Evolutionary conservation across 2,329 filamentous ascomycete species (phyloP).

Genomic region (Talaromyces amestolkiae): DNA sequence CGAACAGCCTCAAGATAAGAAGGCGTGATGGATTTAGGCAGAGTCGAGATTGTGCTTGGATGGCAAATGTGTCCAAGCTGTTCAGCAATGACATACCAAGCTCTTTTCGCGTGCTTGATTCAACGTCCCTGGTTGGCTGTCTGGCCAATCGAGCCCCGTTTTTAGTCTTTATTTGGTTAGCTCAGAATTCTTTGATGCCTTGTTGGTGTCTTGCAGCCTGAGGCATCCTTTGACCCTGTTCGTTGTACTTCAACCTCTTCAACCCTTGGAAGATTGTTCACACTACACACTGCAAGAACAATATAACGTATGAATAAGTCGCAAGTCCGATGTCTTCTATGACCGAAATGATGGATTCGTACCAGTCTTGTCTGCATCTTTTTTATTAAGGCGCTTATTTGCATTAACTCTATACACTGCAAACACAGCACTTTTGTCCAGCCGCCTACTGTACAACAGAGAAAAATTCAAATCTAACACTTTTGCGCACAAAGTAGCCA

Average conservation of each 20-base stretch:
- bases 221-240: neutral
- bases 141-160: neutral
- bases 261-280: neutral
- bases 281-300: neutral
- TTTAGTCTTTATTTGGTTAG: neutral
- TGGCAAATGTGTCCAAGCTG: neutral
- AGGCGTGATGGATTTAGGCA: neutral
- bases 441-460: neutral
- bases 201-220: neutral
- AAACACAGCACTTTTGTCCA: neutral
- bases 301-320: neutral
- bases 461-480: neutral
- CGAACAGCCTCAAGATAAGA: conserved; percentile 8
- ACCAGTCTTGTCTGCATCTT: neutral
- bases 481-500: neutral
- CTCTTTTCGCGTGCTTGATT: conserved; percentile 19
- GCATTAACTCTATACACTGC: neutral
- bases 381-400: neutral
- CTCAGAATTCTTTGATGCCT: neutral
- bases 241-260: neutral
- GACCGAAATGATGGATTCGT: neutral
- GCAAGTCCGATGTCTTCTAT: neutral
- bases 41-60: neutral
- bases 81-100: conserved; percentile 14
- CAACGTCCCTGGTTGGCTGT: conserved; percentile 15